These are phyloP conservation scores for Schizophyllum amplum DNA, from an alignment of 1,284 basidiomycete genomes.

Conservation along the genomic window DNA sequence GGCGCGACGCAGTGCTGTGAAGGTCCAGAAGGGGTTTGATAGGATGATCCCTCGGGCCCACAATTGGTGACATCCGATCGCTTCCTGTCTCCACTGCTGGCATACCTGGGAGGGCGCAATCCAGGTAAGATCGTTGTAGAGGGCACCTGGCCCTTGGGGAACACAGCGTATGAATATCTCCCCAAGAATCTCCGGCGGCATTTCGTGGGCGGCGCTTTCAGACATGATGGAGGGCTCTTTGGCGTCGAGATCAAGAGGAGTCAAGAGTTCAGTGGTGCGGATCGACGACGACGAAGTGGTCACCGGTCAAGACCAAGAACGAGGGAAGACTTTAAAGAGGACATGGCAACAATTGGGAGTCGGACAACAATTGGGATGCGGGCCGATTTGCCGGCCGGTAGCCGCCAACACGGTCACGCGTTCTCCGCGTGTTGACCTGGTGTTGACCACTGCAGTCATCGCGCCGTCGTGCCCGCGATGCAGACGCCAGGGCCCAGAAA, in stretches of 20 bases:
- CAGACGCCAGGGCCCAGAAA: background rate
- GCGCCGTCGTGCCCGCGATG: background rate
- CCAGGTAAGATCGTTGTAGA: constrained; percentile 17
- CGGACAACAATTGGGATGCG: too few relatives aligned
- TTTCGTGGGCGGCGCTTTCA: constrained; percentile 16
- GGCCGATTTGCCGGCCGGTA: background rate
- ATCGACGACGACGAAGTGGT: too few relatives aligned
- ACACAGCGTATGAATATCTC: constrained; percentile 30
- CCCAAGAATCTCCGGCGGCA: constrained; percentile 30
- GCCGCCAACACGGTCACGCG: background rate
- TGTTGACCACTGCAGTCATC: background rate
- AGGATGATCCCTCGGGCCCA: constrained; percentile 14
- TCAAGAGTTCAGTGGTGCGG: too few relatives aligned
- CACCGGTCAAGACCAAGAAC: too few relatives aligned
- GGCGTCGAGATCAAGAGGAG: background rate
- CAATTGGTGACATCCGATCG: constrained; percentile 19
- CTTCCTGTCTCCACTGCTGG: constrained; percentile 20
- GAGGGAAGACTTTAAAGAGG: too few relatives aligned
- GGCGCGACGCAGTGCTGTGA: background rate
- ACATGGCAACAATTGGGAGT: too few relatives aligned
- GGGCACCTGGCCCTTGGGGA: constrained; percentile 18
- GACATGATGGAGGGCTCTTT: background rate
- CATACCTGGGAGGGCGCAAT: constrained; percentile 22
- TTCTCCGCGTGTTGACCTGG: background rate
- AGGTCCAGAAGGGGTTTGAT: background rate